phyloP scores from a whole-genome alignment of 1,284 basidiomycete genomes.

The Ceratobasidium theobromae region DNA sequence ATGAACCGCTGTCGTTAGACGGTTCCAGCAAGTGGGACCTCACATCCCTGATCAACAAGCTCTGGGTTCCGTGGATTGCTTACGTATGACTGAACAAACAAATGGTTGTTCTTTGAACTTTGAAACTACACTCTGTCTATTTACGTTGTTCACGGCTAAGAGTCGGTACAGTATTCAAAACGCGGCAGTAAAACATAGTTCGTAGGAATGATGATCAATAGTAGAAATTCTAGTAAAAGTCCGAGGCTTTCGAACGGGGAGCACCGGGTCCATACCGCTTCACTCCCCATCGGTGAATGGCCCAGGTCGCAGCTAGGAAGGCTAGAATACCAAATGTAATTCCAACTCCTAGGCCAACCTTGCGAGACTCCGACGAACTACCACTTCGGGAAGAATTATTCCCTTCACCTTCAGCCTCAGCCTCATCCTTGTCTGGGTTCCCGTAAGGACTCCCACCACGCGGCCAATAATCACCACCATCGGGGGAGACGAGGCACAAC shows the following conservation, averaged over 20 bases:
- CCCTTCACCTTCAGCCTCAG: neutral
- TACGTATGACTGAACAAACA: neutral
- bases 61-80: slow-evolving; percentile 16
- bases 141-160: too few species aligned
- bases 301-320: slow-evolving; percentile 49
- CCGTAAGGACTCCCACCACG: slow-evolving; percentile 57
- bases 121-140: too few species aligned
- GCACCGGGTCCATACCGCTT: slow-evolving; percentile 1
- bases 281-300: slow-evolving; percentile 52
- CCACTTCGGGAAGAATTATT: neutral
- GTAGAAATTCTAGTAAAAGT: too few species aligned
- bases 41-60: slow-evolving; percentile 17
- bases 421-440: slow-evolving; percentile 31
- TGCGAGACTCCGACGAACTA: slow-evolving; percentile 39
- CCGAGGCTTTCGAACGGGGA: neutral
- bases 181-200: too few species aligned
- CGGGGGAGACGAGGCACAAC: slow-evolving; percentile 63
- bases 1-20: slow-evolving; percentile 15
- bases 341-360: slow-evolving; percentile 57
- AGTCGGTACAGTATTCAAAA: too few species aligned
- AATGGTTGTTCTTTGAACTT: neutral
- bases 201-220: neutral
- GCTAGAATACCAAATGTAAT: slow-evolving; percentile 53
- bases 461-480: slow-evolving; percentile 71
- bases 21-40: slow-evolving; percentile 1